phyloP scores from a whole-genome alignment of 306 rosid genomes.

The Citrullus mucosospermus region DNA sequence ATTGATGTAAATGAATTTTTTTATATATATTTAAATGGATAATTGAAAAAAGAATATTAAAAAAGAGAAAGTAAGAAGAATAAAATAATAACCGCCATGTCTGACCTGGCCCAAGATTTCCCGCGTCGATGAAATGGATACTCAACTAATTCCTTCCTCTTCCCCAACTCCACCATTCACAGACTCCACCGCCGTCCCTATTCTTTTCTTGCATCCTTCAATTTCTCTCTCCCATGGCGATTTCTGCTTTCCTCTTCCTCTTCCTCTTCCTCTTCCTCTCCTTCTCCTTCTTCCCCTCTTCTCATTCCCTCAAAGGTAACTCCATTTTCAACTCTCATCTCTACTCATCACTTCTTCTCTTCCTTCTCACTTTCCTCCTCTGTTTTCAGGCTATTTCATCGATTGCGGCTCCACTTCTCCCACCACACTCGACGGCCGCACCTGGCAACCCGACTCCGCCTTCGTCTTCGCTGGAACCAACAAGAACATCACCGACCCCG shows the following conservation, averaged over 20 bases:
- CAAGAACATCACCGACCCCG: conserved; percentile 23
- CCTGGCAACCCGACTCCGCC: conserved; percentile 54
- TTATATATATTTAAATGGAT: no score
- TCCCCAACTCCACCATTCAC: conserved; percentile 23
- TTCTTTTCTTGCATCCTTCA: conserved; percentile 27
- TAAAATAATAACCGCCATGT: conserved; percentile 4
- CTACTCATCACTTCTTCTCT: not conserved
- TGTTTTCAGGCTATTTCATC: conserved; percentile 27
- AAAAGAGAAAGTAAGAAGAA: no score
- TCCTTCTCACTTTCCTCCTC: not conserved
- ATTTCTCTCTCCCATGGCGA: conserved; percentile 5
- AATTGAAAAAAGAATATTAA: no score
- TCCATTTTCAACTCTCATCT: not conserved
- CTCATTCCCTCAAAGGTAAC: conserved; percentile 43
- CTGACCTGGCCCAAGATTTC: conserved; percentile 32
- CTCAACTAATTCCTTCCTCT: conserved; percentile 23
- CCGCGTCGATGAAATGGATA: conserved; percentile 34
- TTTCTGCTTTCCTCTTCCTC: conserved; percentile 7
- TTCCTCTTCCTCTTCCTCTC: conserved; percentile 12
- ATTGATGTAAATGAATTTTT: no score
- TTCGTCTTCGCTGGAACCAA: conserved; percentile 39
- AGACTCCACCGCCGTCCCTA: not conserved
- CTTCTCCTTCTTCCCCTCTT: conserved; percentile 19
- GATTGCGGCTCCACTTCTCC: conserved; percentile 39
- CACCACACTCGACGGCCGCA: conserved; percentile 21